Evolutionary conservation across 768 basidiomycete species (phyloP).

Genomic region (Tricholomella constricta): DNA sequence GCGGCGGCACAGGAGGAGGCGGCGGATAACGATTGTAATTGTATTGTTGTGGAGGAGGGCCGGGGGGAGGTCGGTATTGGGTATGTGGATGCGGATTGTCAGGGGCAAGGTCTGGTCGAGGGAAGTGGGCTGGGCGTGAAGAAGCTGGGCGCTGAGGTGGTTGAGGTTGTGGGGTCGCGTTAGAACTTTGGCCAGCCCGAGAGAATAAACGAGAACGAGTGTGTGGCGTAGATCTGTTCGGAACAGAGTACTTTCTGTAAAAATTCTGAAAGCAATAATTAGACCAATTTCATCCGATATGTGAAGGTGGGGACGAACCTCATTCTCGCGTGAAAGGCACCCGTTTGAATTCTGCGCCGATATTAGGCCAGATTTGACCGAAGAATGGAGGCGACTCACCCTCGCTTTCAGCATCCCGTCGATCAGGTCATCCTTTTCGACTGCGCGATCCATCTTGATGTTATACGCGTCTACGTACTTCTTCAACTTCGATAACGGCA

Average conservation of each 20-base stretch:
- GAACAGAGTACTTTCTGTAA: slow-evolving; percentile 67
- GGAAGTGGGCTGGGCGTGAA: slow-evolving; percentile 39
- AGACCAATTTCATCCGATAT: not conserved
- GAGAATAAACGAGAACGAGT: slow-evolving; percentile 52
- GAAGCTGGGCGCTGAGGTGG: slow-evolving; percentile 27
- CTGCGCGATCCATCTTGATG: slow-evolving; percentile 58
- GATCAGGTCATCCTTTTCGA: slow-evolving; percentile 81
- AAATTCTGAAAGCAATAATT: slow-evolving; percentile 39
- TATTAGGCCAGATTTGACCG: not conserved
- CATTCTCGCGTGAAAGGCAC: slow-evolving; percentile 59
- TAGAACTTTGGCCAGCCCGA: slow-evolving; percentile 34
- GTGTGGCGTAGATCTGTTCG: slow-evolving; percentile 36
- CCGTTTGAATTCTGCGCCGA: slow-evolving; percentile 55
- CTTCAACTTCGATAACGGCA: slow-evolving; percentile 64
- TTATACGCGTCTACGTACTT: slow-evolving; percentile 72
- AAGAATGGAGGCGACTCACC: slow-evolving; percentile 38
- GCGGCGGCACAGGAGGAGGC: slow-evolving; percentile 20
- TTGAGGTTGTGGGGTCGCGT: slow-evolving; percentile 32
- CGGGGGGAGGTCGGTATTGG: slow-evolving; percentile 20
- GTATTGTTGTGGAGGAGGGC: slow-evolving; percentile 23
- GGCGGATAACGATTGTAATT: slow-evolving; percentile 11
- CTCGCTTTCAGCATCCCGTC: slow-evolving; percentile 57
- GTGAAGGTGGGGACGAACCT: slow-evolving; percentile 39
- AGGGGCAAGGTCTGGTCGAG: slow-evolving; percentile 66
- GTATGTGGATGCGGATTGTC: slow-evolving; percentile 35